Conservation (phyloP, 2,329 filamentous ascomycete species). For the Teratosphaeria zuluensis region DNA sequence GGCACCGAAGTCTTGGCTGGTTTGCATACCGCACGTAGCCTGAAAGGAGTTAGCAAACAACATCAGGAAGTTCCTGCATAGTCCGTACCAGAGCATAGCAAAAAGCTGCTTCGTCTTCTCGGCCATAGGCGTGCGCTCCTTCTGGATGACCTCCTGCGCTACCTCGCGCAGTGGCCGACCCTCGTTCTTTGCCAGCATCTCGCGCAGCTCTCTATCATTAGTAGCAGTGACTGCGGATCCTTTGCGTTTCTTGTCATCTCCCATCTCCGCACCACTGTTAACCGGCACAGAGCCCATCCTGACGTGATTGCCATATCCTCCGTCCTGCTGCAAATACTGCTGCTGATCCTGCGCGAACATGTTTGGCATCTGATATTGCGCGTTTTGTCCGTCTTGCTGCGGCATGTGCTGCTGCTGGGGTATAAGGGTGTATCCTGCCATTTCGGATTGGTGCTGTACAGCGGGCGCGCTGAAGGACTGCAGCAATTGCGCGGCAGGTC, state of each 20-base stretch:
- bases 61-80: neutral
- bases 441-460: conserved; percentile 4
- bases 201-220: conserved; percentile 71
- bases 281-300: conserved; percentile 20
- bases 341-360: conserved; percentile 14
- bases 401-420: conserved; percentile 10
- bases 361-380: conserved; percentile 1
- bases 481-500: conserved; percentile 22
- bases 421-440: neutral
- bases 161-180: conserved; percentile 60
- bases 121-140: conserved; percentile 69
- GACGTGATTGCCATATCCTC: conserved; percentile 15
- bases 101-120: conserved; percentile 79
- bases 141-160: conserved; percentile 64
- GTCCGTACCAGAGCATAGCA: conserved; percentile 75
- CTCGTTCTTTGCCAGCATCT: conserved; percentile 61
- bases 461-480: conserved; percentile 21
- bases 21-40: conserved; percentile 64
- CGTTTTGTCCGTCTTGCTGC: conserved; percentile 3
- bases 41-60: conserved; percentile 25
- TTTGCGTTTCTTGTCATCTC: conserved; percentile 42
- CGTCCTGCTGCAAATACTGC: conserved; percentile 17
- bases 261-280: conserved; percentile 18
- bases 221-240: conserved; percentile 61
- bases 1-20: conserved; percentile 79